Base-by-base conservation (phyloP, 1,284 basidiomycete species). In the Heliocybe sulcata region DNA sequence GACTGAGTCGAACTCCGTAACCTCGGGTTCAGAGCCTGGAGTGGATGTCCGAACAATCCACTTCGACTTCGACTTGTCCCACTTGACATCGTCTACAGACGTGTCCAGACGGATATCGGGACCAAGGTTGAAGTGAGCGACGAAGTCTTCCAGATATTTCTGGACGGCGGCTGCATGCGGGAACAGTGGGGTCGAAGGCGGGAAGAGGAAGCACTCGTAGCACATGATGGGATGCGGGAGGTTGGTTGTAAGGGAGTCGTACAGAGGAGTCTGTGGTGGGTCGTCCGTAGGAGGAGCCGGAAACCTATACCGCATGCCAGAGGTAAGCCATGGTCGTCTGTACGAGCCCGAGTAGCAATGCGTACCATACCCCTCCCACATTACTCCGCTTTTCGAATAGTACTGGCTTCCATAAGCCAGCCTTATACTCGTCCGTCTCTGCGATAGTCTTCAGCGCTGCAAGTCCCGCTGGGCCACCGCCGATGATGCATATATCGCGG, bases 211-310 rank as follows among this genome's bases (percentile, higher is more conserved):
- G 53, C 77, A 77, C 0, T 76, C 72, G 59, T 74, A 90, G 10
- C 77, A 77, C 89, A 92, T 91, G 48, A 84, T 58, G 0, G 85
- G 85, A 61, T 91, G 86, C 0, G 89, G 86, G 2, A 91, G 65
- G 61, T 91, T 92, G 1, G 89, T 85, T 20, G 82, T 83, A 19
- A 92, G 70, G 0, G 85, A 84, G 60, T 91, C 85, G 61, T 92
- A 91, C 19, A 90, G 61, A 0, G 90, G 81, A 0, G 87, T 85
- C 16, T 76, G 63, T 1, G 88, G 87, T 6, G 78, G 82, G 33
- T 80, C 65, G 16, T 70, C 72, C 31, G 68, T 65, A 1, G 80
- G 73, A 26, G 74, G 68, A 14, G 79, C 77, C 23, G 86, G 81
- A 31, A 79, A 66, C 84, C 85, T 87, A 56, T 48, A 25, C 33